Evolutionary conservation across 495 filamentous ascomycete genomes (phyloP), one percentile per base, ranked within the genome.

Genomic region (Penicillium simplicissimum): DNA sequence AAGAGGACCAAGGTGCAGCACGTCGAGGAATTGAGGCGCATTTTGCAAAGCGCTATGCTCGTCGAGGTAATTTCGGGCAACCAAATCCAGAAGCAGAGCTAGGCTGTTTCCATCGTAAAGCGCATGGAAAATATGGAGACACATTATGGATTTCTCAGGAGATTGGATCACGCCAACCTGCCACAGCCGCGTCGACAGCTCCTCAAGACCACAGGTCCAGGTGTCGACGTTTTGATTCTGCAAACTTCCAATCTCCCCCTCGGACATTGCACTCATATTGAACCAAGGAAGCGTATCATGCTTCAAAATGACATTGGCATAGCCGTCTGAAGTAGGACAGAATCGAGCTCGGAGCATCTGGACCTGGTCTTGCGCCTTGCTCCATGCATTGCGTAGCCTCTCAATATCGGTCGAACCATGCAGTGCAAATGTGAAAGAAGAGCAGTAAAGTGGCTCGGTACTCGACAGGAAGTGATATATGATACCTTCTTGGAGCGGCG

Each of bases 61-160:
- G 14, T 47, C 35, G 4, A 64, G 48, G 55, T 85, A 85, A 34
- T 70, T 69, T 7, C 61, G 57, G 15, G 74, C 74, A 34, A 93
- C 77, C 23, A 79, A 73, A 6, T 80, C 74, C 15, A 97, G 73
- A 0, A 97, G 69, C 28, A 93, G 74, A 0, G 81, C 70, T 31
- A 96, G 80, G 56, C 91, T 94, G 65, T 84, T 89, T 1, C 89
- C 93, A 75, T 98, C 94, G 66, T 97, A 98, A 0, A 97, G 75
- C 7, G 85, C 91, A 68, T 98, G 94, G 72, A 95, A 94, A 0
- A 95, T 85, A 43, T 87, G 81, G 31, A 95, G 67, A 19, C 74
- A 75, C 34, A 94, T 72, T 0, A 82, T 60, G 4, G 62, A 66
- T 21, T 59, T 67, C 0, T 59, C 58, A 3, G 63, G 58, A 17